Evolutionary conservation across 345 rosid species (phyloP).

Genomic region (Eucalyptus decipiens): DNA sequence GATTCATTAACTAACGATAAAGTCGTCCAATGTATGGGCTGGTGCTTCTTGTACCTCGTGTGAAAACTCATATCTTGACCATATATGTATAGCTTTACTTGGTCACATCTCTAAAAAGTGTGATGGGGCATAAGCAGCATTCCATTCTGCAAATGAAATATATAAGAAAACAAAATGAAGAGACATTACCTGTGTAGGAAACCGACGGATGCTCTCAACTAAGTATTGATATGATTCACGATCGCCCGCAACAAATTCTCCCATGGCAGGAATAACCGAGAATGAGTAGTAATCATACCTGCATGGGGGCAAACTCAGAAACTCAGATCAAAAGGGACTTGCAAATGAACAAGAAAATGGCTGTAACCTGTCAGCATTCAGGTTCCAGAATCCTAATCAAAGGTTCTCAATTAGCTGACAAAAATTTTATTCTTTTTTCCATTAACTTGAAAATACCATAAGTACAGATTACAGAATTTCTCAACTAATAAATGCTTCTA

Average conservation of each 20-base stretch:
- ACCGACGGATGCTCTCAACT: constrained; percentile 88
- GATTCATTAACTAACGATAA: background rate
- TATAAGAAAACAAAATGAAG: background rate
- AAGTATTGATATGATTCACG: constrained; percentile 81
- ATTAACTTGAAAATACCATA: background rate
- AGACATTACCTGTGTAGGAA: constrained; percentile 69
- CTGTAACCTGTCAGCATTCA: background rate
- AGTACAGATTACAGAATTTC: background rate
- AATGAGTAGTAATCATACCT: constrained; percentile 87
- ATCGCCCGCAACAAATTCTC: constrained; percentile 79
- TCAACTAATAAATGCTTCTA: background rate
- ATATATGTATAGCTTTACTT: background rate
- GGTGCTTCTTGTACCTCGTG: background rate
- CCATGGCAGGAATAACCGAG: constrained; percentile 70
- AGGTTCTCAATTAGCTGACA: background rate
- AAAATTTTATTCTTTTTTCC: background rate
- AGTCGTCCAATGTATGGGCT: background rate
- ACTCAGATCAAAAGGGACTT: background rate
- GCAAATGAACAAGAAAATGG: background rate
- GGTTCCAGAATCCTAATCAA: background rate
- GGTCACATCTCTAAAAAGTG: background rate
- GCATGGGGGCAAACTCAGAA: constrained; percentile 1
- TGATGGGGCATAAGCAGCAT: background rate
- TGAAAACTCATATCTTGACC: background rate
- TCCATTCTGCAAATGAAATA: background rate